A percentile compares a stretch with the other conserved stretches of the same genome.
Evolutionary conservation across 495 filamentous ascomycete genomes (phyloP).

Genomic region (Trichocladium antarcticum): DNA sequence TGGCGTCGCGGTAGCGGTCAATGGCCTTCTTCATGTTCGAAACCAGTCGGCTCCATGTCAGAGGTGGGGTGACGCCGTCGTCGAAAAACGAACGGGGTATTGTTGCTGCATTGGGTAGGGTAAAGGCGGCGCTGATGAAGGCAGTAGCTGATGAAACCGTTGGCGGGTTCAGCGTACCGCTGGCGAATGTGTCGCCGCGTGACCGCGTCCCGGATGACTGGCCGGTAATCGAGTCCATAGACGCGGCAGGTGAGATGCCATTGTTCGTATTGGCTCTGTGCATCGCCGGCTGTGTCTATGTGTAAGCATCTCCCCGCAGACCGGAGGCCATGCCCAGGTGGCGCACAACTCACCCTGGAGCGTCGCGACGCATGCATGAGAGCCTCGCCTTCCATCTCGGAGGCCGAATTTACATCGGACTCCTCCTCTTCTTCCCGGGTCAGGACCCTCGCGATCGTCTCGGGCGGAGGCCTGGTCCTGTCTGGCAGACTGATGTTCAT

Average conservation of each 20-base stretch:
- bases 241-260: constrained; percentile 77
- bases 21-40: constrained; percentile 84
- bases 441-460: constrained; percentile 80
- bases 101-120: constrained; percentile 45
- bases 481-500: constrained; percentile 81
- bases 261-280: constrained; percentile 57
- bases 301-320: constrained; percentile 8
- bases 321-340: neutral
- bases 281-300: constrained; percentile 37
- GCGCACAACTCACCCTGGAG: constrained; percentile 40
- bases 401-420: constrained; percentile 65
- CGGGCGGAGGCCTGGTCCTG: constrained; percentile 81
- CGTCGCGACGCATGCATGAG: constrained; percentile 37
- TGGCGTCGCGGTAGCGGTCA: constrained; percentile 75
- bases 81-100: constrained; percentile 76
- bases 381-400: constrained; percentile 62
- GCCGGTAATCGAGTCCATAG: constrained; percentile 75
- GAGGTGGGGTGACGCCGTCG: constrained; percentile 57
- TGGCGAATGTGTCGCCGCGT: constrained; percentile 39
- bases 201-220: constrained; percentile 39
- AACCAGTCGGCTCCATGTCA: constrained; percentile 81
- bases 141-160: constrained; percentile 54
- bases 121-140: constrained; percentile 51
- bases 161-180: constrained; percentile 39
- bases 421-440: constrained; percentile 76